Base-by-base conservation (phyloP, 768 basidiomycete genomes). In the Russula brevipes region DNA sequence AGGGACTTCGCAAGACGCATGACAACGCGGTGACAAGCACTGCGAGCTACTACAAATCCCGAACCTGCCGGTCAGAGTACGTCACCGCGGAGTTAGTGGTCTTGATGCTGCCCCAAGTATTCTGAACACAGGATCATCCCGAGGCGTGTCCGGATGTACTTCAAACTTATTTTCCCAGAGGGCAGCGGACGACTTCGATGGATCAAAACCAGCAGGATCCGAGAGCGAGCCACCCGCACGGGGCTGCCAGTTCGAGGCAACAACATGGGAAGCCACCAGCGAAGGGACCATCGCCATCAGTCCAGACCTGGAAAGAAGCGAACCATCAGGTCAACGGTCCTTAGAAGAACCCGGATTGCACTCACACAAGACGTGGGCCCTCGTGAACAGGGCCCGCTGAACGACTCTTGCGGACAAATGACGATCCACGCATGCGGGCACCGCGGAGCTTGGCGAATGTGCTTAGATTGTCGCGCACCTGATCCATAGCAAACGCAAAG, bases 121-220 rank as follows among this genome's bases (percentile, higher is more conserved):
- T 59, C 71, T 66, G 65, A 74, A 76, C 31, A 76, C 73, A 2
- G 77, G 78, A 69, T 95, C 91, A 63, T 89, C 84, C 38, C 74
- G 77, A 51, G 82, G 78, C 2, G 93, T 95, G 42, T 90, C 91
- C 0, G 94, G 94, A 71, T 97, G 94, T 6, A 96, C 77, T 72
- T 93, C 91, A 16, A 94, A 78, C 74, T 83, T 89, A 65, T 92
- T 92, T 72, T 89, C 85, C 86, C 86, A 91, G 7, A 94, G 78
- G 2, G 89, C 90, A 10, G 90, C 86, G 36, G 90, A 87, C 10
- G 90, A 88, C 71, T 81, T 81, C 38, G 91, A 91, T 16, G 92
- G 90, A 72, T 93, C 88, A 61, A 80, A 77, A 55, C 83, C 79
- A 33, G 89, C 84, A 38, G 91, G 91, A 73, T 94, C 87, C 1